A percentile compares a stretch with the other conserved stretches of the same genome.
These are phyloP conservation scores for Solanum sejunctum DNA, from an alignment of 257 asterid genomes.

Conservation along the genomic window DNA sequence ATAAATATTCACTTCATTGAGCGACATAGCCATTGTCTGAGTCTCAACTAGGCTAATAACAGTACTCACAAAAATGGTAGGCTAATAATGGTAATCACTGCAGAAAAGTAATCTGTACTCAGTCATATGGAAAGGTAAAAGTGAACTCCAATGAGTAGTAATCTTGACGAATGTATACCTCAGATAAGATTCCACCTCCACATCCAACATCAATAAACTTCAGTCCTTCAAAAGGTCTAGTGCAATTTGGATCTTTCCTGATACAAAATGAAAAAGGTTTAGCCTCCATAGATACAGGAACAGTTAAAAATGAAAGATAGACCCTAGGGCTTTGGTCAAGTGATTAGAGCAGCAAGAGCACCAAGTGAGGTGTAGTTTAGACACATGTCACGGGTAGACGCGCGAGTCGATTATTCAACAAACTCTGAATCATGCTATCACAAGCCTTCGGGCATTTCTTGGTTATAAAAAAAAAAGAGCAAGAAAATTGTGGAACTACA, in stretches of 20 bases:
- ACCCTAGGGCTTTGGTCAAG: not conserved
- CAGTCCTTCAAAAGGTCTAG: slow-evolving; percentile 84
- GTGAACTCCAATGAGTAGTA: not conserved
- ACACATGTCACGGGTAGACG: not conserved
- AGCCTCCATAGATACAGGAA: slow-evolving; percentile 1
- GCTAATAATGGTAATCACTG: not conserved
- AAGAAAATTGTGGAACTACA: not conserved
- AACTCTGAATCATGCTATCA: not conserved
- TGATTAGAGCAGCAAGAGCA: not conserved
- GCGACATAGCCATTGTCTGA: not conserved
- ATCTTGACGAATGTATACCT: slow-evolving; percentile 36
- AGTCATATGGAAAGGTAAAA: not conserved
- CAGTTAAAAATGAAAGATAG: not conserved
- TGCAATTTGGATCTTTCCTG: slow-evolving; percentile 62
- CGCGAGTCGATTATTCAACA: not conserved
- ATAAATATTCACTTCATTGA: not conserved
- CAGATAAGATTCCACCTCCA: slow-evolving; percentile 93
- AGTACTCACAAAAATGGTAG: not conserved
- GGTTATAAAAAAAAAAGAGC: not conserved
- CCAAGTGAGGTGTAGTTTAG: not conserved
- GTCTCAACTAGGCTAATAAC: not conserved
- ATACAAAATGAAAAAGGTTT: slow-evolving; percentile 12
- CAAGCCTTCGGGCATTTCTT: not conserved
- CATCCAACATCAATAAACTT: slow-evolving; percentile 82
- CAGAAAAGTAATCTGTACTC: not conserved